These are phyloP conservation scores for Dictyostelium citrinum DNA, from an alignment of 78 protist species.

Conservation along the genomic window DNA sequence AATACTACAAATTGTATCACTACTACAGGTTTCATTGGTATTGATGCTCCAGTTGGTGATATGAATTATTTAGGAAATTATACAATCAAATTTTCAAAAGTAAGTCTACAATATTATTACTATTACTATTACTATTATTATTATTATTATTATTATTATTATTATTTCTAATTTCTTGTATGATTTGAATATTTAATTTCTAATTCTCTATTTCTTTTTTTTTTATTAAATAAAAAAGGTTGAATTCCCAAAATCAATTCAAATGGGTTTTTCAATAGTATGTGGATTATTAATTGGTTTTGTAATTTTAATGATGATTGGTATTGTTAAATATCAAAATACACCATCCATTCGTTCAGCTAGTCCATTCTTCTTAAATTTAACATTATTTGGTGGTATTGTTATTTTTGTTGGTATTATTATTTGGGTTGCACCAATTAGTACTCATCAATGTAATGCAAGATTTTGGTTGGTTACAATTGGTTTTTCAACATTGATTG, in stretches of 20 bases:
- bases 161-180: too few relatives aligned
- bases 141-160: not conserved
- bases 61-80: conserved; percentile 18
- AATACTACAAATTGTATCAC: not conserved
- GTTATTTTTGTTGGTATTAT: conserved; percentile 27
- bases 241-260: not conserved
- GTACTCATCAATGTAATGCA: not conserved
- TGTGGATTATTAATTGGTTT: not conserved
- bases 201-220: too few relatives aligned
- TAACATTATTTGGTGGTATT: conserved; percentile 6
- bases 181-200: too few relatives aligned
- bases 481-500: conserved; percentile 40
- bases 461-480: conserved; percentile 41
- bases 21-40: not conserved
- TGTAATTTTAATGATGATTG: not conserved
- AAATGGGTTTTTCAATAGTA: not conserved
- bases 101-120: not conserved
- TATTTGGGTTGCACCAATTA: not conserved
- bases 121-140: too few relatives aligned
- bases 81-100: not conserved
- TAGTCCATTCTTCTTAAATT: conserved; percentile 14
- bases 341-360: conserved; percentile 53
- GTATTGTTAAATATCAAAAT: not conserved
- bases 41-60: conserved; percentile 24
- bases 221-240: too few relatives aligned